These are phyloP conservation scores for Dalbergia oliveri DNA, from an alignment of 306 rosid genomes.

Conservation along the genomic window DNA sequence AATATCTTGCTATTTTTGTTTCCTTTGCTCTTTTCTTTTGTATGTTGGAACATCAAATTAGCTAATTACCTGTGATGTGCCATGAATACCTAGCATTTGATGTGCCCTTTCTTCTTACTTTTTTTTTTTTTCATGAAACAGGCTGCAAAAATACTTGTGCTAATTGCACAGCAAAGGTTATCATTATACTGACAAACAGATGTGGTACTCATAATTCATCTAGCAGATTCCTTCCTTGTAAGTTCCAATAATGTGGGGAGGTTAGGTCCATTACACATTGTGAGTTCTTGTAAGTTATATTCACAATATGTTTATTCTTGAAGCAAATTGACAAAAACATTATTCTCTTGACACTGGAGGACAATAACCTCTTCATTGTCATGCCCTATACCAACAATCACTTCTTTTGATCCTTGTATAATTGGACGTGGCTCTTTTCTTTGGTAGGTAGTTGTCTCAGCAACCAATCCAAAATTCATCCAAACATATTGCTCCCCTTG, in stretches of 20 bases:
- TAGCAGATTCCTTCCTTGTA: conserved; percentile 35
- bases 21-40: too few relatives aligned
- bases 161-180: conserved; percentile 66
- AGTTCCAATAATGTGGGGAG: conserved; percentile 62
- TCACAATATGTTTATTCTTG: conserved; percentile 5
- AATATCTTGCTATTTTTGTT: too few relatives aligned
- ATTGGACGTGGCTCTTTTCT: too few relatives aligned
- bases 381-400: too few relatives aligned
- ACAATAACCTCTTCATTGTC: too few relatives aligned
- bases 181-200: conserved; percentile 52
- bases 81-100: too few relatives aligned
- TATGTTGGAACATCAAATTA: too few relatives aligned
- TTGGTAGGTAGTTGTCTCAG: not conserved
- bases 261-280: conserved; percentile 80
- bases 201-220: conserved; percentile 64
- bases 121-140: conserved; percentile 44
- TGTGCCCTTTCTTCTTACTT: too few relatives aligned
- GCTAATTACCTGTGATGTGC: too few relatives aligned
- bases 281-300: conserved; percentile 45
- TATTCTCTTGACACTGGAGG: too few relatives aligned
- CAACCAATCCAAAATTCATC: not conserved
- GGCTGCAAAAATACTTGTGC: conserved; percentile 81
- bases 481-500: conserved; percentile 64
- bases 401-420: too few relatives aligned
- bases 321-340: too few relatives aligned